Conservation (phyloP, 495 filamentous ascomycete species). For the Lasiosphaeria hispida region DNA sequence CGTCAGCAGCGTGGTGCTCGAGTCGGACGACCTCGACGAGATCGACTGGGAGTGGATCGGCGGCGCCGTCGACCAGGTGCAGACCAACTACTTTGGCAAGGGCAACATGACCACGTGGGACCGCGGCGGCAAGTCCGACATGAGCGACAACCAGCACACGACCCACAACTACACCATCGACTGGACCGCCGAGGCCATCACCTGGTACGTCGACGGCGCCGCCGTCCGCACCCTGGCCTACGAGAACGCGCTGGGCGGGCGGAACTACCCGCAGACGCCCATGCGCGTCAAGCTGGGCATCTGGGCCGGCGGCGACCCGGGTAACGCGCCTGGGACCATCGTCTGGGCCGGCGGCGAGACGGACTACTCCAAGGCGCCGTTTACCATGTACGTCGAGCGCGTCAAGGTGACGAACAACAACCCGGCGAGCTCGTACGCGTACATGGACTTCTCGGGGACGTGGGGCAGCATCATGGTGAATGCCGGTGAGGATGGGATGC, state of each 20-base stretch:
- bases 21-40: conserved; percentile 88
- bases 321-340: conserved; percentile 72
- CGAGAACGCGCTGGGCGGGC: conserved; percentile 52
- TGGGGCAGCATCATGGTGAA: conserved; percentile 60
- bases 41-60: conserved; percentile 86
- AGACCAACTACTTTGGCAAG: conserved; percentile 93
- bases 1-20: conserved; percentile 76
- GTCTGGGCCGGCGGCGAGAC: conserved; percentile 78
- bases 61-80: conserved; percentile 59
- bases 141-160: conserved; percentile 56
- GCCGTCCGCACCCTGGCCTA: conserved; percentile 67
- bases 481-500: too few relatives aligned
- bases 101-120: conserved; percentile 71
- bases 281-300: conserved; percentile 75
- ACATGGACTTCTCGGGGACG: conserved; percentile 61
- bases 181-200: conserved; percentile 70
- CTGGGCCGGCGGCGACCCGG: conserved; percentile 76
- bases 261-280: conserved; percentile 82
- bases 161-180: conserved; percentile 81
- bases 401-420: conserved; percentile 63
- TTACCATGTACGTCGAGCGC: conserved; percentile 74
- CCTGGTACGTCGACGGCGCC: conserved; percentile 73
- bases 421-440: conserved; percentile 72
- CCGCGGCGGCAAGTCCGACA: conserved; percentile 62
- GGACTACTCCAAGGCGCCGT: conserved; percentile 71